phyloP scores from a whole-genome alignment of 495 filamentous ascomycete species.

The Melanomma pulvis-pyrius region DNA sequence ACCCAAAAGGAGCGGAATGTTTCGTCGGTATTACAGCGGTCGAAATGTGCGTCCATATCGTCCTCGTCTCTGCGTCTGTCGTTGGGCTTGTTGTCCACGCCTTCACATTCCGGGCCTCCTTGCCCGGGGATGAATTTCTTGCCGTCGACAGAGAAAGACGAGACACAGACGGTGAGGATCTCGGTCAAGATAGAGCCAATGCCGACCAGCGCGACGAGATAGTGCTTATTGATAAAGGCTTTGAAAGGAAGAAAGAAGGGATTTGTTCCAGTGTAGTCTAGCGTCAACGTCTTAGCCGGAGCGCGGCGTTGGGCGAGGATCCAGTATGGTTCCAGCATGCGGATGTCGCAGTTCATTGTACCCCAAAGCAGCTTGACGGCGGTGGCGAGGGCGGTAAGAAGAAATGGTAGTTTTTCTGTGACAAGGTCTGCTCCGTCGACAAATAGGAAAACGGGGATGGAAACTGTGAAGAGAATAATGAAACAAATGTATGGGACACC shows the following conservation, averaged over 20 bases:
- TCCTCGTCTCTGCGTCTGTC: background rate
- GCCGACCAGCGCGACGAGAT: conserved; percentile 63
- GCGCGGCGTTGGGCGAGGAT: conserved; percentile 66
- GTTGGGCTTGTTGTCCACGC: conserved; percentile 14
- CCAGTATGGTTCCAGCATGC: conserved; percentile 77
- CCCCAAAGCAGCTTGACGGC: conserved; percentile 68
- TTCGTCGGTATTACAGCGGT: conserved; percentile 57
- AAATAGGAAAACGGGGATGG: conserved; percentile 63
- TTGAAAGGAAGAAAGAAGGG: conserved; percentile 65
- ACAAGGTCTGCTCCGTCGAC: conserved; percentile 54
- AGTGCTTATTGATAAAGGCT: conserved; percentile 64
- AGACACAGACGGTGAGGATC: conserved; percentile 67
- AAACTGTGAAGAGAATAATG: conserved; percentile 52
- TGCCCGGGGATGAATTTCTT: conserved; percentile 52
- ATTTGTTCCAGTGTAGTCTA: conserved; percentile 72
- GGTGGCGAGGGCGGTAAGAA: conserved; percentile 64
- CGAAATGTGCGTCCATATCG: conserved; percentile 36
- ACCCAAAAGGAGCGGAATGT: conserved; percentile 62
- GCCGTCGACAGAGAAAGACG: conserved; percentile 63
- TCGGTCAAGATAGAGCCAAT: conserved; percentile 66
- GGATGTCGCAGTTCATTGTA: conserved; percentile 69
- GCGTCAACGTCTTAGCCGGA: conserved; percentile 61
- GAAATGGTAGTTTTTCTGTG: conserved; percentile 64
- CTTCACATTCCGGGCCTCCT: conserved; percentile 13
- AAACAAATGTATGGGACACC: conserved; percentile 63